phyloP scores from a whole-genome alignment of 768 basidiomycete species.

The Xerocomellus chrysenteron region DNA sequence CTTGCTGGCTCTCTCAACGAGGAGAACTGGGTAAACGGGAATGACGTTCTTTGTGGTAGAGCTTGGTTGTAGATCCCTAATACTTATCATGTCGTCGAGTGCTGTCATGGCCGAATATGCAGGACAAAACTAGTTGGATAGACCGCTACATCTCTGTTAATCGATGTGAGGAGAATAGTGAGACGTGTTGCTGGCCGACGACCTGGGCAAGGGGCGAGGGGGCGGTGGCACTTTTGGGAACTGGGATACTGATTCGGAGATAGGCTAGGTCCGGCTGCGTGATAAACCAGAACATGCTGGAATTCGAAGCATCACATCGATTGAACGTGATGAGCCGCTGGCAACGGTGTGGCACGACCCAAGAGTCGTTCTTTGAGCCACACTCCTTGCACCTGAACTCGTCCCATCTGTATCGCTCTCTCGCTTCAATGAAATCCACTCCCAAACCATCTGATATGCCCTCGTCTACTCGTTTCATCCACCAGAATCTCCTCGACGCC shows the following conservation, averaged over 20 bases:
- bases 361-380: conserved; percentile 4
- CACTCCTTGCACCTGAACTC: neutral
- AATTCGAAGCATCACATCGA: neutral
- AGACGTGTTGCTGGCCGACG: no score
- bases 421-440: neutral
- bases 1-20: conserved; percentile 17
- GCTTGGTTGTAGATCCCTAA: neutral
- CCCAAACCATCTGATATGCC: conserved; percentile 2
- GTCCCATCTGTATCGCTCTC: neutral
- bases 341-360: neutral
- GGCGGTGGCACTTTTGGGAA: neutral
- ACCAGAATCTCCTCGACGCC: conserved; percentile 29
- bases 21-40: conserved; percentile 17
- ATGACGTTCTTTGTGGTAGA: conserved; percentile 5
- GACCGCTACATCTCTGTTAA: neutral
- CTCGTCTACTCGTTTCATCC: conserved; percentile 16
- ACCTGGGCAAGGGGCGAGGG: neutral
- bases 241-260: neutral
- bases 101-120: neutral
- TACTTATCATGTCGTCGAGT: neutral
- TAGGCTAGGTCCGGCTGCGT: neutral
- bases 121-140: neutral
- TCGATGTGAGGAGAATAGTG: no score
- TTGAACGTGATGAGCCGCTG: neutral
- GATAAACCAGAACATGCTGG: neutral